Percentiles rank a stretch among this genome's conserved stretches.
These are phyloP conservation scores for Solanum hybrid DNA, from an alignment of 305 asterid genomes.

Conservation along the genomic window DNA sequence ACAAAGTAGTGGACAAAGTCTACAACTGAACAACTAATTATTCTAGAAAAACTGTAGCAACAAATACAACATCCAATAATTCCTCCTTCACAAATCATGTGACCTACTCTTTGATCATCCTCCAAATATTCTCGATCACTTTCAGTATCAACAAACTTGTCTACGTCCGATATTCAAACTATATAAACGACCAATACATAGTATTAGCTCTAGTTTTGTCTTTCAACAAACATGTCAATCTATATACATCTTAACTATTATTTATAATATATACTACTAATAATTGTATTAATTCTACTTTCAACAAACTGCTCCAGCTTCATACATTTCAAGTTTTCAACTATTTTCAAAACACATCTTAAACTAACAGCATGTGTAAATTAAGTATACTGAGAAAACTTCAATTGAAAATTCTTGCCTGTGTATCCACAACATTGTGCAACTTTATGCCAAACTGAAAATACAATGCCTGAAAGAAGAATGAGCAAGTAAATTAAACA, in stretches of 20 bases:
- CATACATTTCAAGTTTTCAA: neutral
- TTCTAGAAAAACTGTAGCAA: neutral
- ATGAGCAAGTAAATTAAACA: slow-evolving; percentile 17
- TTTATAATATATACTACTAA: neutral
- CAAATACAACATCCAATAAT: neutral
- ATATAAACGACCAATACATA: neutral
- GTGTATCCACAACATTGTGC: slow-evolving; percentile 90
- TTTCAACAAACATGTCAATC: neutral
- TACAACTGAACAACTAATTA: neutral
- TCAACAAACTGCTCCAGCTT: neutral
- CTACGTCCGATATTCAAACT: neutral
- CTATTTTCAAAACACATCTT: neutral
- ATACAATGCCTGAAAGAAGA: slow-evolving; percentile 68
- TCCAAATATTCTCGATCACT: neutral
- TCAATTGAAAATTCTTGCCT: slow-evolving; percentile 40
- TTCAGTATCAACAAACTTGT: neutral
- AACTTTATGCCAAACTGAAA: slow-evolving; percentile 87
- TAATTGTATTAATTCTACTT: neutral
- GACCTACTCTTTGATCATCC: neutral
- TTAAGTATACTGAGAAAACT: neutral
- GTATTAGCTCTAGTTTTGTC: neutral
- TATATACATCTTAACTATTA: neutral
- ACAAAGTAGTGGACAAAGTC: neutral
- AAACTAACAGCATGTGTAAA: neutral
- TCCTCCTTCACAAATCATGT: neutral